Conservation (phyloP, 2,329 filamentous ascomycete genomes). For the Zarea fungicola region DNA sequence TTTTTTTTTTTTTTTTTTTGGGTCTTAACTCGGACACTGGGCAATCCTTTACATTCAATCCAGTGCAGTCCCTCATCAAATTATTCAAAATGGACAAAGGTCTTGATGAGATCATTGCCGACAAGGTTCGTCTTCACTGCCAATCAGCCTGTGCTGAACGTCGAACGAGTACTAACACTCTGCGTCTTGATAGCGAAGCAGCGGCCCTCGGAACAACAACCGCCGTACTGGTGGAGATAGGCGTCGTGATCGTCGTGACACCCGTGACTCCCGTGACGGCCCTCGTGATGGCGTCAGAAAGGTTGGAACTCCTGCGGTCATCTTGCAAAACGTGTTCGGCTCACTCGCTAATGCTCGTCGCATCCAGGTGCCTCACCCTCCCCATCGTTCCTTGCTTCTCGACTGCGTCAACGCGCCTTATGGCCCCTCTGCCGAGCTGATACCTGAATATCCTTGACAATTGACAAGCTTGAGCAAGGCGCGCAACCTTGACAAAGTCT, state of each 20-base stretch:
- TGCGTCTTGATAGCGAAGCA: slow-evolving; percentile 24
- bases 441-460: neutral
- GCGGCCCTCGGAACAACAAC: slow-evolving; percentile 28
- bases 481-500: slow-evolving; percentile 29
- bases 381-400: slow-evolving; percentile 22
- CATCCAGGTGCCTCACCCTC: slow-evolving; percentile 30
- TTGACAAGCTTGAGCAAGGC: slow-evolving; percentile 24
- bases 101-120: slow-evolving; percentile 53
- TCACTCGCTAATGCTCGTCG: slow-evolving; percentile 8
- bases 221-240: slow-evolving; percentile 31
- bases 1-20: too few relatives aligned
- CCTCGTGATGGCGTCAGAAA: slow-evolving; percentile 88
- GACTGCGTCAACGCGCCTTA: slow-evolving; percentile 25
- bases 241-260: slow-evolving; percentile 31
- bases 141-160: slow-evolving; percentile 12
- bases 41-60: neutral
- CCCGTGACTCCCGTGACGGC: slow-evolving; percentile 45
- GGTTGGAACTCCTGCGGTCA: slow-evolving; percentile 44
- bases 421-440: slow-evolving; percentile 16
- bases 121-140: slow-evolving; percentile 32
- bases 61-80: neutral
- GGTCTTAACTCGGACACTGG: too few relatives aligned
- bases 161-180: slow-evolving; percentile 17
- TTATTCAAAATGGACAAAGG: slow-evolving; percentile 45
- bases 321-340: slow-evolving; percentile 2